Conservation (phyloP, 2,329 filamentous ascomycete genomes). For the Colletotrichum orbiculare region DNA sequence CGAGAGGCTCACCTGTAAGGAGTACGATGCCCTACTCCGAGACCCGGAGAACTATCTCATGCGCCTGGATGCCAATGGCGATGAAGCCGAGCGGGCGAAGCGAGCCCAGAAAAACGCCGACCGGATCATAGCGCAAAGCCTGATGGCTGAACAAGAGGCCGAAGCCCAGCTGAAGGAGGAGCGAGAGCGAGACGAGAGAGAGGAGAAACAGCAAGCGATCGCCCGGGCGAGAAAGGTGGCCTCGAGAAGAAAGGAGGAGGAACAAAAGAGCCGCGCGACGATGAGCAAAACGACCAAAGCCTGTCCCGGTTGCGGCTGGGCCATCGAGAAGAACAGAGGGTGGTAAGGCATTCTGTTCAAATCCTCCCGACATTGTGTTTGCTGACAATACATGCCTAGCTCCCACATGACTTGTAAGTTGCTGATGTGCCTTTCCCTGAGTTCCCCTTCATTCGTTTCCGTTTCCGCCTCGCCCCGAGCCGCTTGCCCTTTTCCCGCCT, state of each 20-base stretch:
- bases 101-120: conserved; percentile 60
- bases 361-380: not conserved
- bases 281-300: conserved; percentile 48
- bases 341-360: conserved; percentile 47
- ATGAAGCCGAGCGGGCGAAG: conserved; percentile 55
- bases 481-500: not conserved
- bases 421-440: not conserved
- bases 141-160: conserved; percentile 46
- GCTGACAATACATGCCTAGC: conserved; percentile 41
- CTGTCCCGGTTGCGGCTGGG: conserved; percentile 51
- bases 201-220: conserved; percentile 42
- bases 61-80: conserved; percentile 53
- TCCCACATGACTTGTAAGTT: conserved; percentile 56
- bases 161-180: conserved; percentile 40
- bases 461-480: not conserved
- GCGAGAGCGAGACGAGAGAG: conserved; percentile 40
- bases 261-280: conserved; percentile 44
- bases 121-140: conserved; percentile 46
- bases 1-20: conserved; percentile 51
- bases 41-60: conserved; percentile 53
- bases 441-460: not conserved
- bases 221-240: conserved; percentile 37
- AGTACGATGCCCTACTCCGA: conserved; percentile 53
- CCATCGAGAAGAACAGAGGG: conserved; percentile 54
- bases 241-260: conserved; percentile 46